Evolutionary conservation across 352 stramenopile species (phyloP), one percentile per base, ranked within the genome.

Genomic region (Pythium scleroteichum): DNA sequence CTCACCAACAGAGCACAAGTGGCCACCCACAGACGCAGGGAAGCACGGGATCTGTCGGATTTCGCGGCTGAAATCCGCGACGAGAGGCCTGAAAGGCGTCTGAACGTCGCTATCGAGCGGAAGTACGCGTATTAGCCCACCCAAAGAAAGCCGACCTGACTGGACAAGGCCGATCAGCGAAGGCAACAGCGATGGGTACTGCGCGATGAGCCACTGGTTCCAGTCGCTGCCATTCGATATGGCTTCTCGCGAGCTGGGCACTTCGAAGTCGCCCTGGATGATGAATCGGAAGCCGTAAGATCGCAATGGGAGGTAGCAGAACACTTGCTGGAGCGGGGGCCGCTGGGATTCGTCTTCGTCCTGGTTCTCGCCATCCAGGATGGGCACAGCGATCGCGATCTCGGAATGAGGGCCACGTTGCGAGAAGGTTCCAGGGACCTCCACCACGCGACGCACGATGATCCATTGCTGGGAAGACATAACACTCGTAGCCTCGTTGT

Each of bases 251-350:
- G 84, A 95, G 48, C 86, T 95, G 14, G 86, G 81, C 1, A 95
- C 79, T 49, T 94, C 81, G 64, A 95, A 96, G 47, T 96, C 83
- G 35, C 77, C 86, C 27, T 96, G 88, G 9, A 96, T 26, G 32
- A 96, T 90, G 74, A 93, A 95, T 1, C 79, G 80, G 29, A 95
- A 91, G 19, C 82, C 83, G 40, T 94, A 94, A 7, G 79, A 90
- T 4, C 84, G 78, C 45, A 95, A 54, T 3, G 88, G 86, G 4
- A 96, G 62, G 47, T 88, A 96, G 16, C 84, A 87, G 53, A 94
- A 95, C 24, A 96, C 82, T 29, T 88, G 73, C 53, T 93, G 86
- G 5, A 92, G 72, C 17, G 79, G 68, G 10, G 80, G 75, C 32
- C 74, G 61, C 24, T 19, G 23, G 6, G 32, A 35, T 32, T 41